Conservation (phyloP, 768 basidiomycete species). For the Boletus vinaceobasis region DNA sequence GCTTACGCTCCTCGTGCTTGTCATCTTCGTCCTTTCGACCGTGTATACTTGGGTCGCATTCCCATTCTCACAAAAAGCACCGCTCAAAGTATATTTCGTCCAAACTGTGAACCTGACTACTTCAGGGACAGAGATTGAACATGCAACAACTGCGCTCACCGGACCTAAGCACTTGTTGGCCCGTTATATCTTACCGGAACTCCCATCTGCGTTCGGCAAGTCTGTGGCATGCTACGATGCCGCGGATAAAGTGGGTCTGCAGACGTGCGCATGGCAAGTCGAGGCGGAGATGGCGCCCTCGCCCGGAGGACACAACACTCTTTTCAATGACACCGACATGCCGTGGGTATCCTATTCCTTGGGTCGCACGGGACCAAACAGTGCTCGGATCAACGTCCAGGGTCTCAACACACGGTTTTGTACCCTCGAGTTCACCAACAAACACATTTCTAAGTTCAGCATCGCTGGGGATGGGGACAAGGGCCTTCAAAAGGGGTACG, state of each 20-base stretch:
- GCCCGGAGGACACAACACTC: conserved; percentile 28
- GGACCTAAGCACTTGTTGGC: conserved; percentile 44
- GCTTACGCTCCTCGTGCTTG: conserved; percentile 35
- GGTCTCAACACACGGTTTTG: conserved; percentile 66
- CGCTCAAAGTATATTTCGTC: conserved; percentile 70
- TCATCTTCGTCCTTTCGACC: conserved; percentile 43
- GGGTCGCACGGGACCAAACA: conserved; percentile 38
- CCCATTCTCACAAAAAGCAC: conserved; percentile 61
- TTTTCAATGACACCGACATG: background rate
- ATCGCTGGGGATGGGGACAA: conserved; percentile 36
- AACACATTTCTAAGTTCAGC: conserved; percentile 40
- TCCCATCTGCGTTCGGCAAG: conserved; percentile 49
- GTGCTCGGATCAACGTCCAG: conserved; percentile 47
- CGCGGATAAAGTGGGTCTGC: conserved; percentile 34
- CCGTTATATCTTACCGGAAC: conserved; percentile 40
- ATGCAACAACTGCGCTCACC: conserved; percentile 42
- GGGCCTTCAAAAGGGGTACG: conserved; percentile 43
- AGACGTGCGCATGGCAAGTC: conserved; percentile 49
- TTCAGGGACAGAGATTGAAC: conserved; percentile 23
- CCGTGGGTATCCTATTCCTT: conserved; percentile 46
- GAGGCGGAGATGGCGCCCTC: conserved; percentile 34
- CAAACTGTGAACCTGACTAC: conserved; percentile 51
- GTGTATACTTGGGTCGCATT: conserved; percentile 44
- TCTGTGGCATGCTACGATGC: conserved; percentile 32
- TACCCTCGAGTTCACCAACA: conserved; percentile 52